Evolutionary conservation across 352 stramenopile genomes (phyloP), one percentile per base, ranked within the genome.

Genomic region (Globisporangium ultimum): DNA sequence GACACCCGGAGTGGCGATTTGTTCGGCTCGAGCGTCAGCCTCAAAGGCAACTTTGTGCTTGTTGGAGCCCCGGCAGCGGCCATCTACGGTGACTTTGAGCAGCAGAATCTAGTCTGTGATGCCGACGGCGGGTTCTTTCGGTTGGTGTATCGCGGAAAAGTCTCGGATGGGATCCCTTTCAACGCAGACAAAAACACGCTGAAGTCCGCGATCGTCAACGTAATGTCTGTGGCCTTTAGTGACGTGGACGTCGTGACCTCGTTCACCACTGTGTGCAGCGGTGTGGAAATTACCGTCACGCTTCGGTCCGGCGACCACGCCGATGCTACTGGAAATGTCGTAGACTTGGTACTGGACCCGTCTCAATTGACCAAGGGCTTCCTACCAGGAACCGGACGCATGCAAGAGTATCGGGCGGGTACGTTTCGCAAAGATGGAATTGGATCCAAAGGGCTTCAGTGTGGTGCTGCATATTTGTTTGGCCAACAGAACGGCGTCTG

Each of bases 401-500:
- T 91, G 36, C 72, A 71, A 18, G 78, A 93, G 50, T 87, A 89
- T 45, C 67, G 59, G 0, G 55, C 62, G 0, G 86, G 84, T 0
- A 88, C 84, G 3, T 93, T 84, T 60, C 72, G 73, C 17, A 73
- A 64, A 12, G 86, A 88, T 56, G 86, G 84, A 0, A 32, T 62
- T 11, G 68, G 65, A 18, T 70, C 79, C 8, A 93, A 92, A 55
- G 86, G 86, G 10, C 40, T 84, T 11, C 81, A 91, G 45, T 85
- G 83, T 22, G 86, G 86, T 11, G 86, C 84, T 17, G 69, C 68
- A 9, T 95, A 95, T 24, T 48, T 93, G 0, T 95, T 91, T 55
- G 55, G 38, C 2, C 66, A 75, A 6, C 60, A 80, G 22, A 42
- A 49, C 0, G 41, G 62, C 8, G 74, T 70, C 12, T 95, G 86